Evolutionary conservation across 2,329 filamentous ascomycete species (phyloP), one percentile per base, ranked within the genome.

Genomic region (Trichoderma sp.): DNA sequence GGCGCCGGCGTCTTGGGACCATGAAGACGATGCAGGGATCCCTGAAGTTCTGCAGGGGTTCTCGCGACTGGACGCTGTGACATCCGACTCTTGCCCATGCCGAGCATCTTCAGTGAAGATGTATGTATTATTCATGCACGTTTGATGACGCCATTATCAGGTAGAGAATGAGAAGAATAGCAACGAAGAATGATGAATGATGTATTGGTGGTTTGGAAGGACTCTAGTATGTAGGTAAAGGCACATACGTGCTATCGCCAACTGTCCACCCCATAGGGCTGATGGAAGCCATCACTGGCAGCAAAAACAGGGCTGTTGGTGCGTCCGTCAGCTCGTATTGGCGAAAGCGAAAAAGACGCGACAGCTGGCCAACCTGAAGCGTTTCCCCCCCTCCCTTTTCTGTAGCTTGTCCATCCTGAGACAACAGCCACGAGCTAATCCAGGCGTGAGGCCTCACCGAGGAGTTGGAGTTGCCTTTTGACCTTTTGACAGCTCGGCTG

Each of bases 301-400:
- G 26, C 17, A n/a, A n/a, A 19, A 19, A 6, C 26, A 51, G 48
- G 21, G 15, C 17, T 9, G 24, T 26, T 30, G 28, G 43, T 50
- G 48, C 7, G 45, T 60, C 55, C 7, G 45, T 60, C 55, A 47
- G 57, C 57, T 41, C 48, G 34, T 5, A 5, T 61, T 52, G n/a
- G 34, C 47, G 47, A 30, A 15, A 30, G 45, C 5, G 24, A 58
- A 7, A 24, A 41, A 17, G 34, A 14, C 34, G n/a, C 14, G 34
- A 12, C 34, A 39, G 34, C 58, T 4, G 48, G 48, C 39, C 47
- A 34, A 61, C 58, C 58, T 61, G 58, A 61, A 43, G 58, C 58
- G 7, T 41, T 61, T 24, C 28, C 54, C 54, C 54, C 54, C 30
- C 54, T 19, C 21, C 12, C 41, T 12, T 19, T 34, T 61, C 9